A percentile compares a stretch with the other conserved stretches of the same genome.
Conservation (phyloP, 1,139 yeast species). For the Debaryomyces robertsiae region DNA sequence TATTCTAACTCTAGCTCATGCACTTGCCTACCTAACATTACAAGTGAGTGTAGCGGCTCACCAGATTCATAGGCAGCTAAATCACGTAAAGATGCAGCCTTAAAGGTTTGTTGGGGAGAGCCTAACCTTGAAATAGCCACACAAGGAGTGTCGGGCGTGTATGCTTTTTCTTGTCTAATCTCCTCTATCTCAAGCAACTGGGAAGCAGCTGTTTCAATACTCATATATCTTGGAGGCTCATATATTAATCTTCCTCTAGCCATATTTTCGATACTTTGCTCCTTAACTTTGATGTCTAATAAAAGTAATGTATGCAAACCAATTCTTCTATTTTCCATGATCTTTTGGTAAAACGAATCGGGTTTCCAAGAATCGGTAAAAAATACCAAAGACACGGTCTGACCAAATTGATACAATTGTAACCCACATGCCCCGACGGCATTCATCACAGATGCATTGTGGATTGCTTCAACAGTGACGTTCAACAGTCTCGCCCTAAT, state of each 20-base stretch:
- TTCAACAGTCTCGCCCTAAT: constrained; percentile 85
- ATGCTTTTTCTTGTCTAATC: constrained; percentile 68
- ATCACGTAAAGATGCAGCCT: constrained; percentile 80
- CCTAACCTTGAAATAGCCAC: constrained; percentile 93
- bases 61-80: constrained; percentile 85
- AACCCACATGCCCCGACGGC: constrained; percentile 98
- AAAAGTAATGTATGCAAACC: constrained; percentile 90
- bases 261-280: constrained; percentile 92
- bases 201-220: constrained; percentile 82
- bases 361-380: constrained; percentile 97
- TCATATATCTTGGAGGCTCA: constrained; percentile 98
- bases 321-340: constrained; percentile 83
- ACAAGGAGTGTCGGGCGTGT: constrained; percentile 86
- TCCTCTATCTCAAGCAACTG: constrained; percentile 90
- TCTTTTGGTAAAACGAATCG: constrained; percentile 87
- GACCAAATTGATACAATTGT: constrained; percentile 94
- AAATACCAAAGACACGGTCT: constrained; percentile 92
- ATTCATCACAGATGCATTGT: constrained; percentile 97
- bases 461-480: constrained; percentile 79
- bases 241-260: constrained; percentile 89
- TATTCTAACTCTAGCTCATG: constrained; percentile 93
- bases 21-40: constrained; percentile 89
- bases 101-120: constrained; percentile 76
- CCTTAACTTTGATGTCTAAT: constrained; percentile 93
- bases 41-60: constrained; percentile 89